These are phyloP conservation scores for Bocquillonia castaneifolia DNA, from an alignment of 441 rosid genomes.

Conservation along the genomic window DNA sequence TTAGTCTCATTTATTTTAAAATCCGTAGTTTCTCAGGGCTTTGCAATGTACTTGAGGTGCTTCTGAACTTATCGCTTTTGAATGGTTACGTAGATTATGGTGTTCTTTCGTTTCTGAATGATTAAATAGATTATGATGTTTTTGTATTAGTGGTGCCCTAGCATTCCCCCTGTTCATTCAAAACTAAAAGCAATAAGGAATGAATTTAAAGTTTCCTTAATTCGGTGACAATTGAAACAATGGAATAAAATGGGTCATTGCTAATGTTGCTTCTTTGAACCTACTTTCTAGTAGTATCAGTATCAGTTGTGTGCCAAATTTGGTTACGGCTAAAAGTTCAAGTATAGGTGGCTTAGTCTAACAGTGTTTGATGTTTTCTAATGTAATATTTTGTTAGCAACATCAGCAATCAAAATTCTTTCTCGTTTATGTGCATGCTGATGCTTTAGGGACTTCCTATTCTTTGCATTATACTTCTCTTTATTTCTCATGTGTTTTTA, in stretches of 20 bases:
- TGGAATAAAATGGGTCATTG: not conserved
- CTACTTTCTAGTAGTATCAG: not conserved
- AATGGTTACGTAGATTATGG: no score
- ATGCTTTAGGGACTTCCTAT: not conserved
- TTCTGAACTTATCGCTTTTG: no score
- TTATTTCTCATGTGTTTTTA: not conserved
- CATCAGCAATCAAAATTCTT: not conserved
- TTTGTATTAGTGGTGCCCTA: not conserved
- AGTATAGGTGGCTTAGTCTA: not conserved
- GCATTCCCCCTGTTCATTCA: not conserved
- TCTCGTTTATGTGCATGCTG: not conserved
- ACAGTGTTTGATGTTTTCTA: not conserved
- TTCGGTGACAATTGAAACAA: not conserved
- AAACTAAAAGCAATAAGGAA: not conserved
- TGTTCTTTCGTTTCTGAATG: not conserved
- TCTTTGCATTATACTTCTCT: not conserved
- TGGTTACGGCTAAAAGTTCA: not conserved
- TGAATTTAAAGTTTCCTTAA: not conserved
- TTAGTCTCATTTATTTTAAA: not conserved
- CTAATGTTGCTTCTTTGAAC: not conserved
- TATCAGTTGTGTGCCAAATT: constrained; percentile 1
- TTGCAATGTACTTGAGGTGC: no score
- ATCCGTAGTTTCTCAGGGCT: no score
- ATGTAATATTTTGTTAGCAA: not conserved
- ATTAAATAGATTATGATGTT: not conserved